A percentile compares a stretch with the other conserved stretches of the same genome.
Evolutionary conservation across 768 basidiomycete genomes (phyloP).

Genomic region (Psilocybe tampanensis): DNA sequence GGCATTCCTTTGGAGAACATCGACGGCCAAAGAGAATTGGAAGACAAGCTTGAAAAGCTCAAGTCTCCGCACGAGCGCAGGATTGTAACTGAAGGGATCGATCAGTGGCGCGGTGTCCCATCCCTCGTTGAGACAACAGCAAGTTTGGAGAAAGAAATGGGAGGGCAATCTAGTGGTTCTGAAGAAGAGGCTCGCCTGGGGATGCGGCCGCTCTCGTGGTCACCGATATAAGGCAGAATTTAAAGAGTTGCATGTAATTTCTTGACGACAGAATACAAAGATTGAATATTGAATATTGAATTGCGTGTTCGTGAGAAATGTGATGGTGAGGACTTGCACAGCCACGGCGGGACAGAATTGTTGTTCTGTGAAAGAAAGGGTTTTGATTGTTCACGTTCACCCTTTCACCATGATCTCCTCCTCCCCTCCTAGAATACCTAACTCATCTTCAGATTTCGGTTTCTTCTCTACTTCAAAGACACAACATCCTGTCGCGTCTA

Average conservation of each 20-base stretch:
- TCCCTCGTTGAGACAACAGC: too few species aligned
- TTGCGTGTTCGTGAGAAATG: conserved; percentile 1
- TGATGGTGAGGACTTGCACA: neutral
- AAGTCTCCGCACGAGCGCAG: too few species aligned
- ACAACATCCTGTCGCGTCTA: conserved; percentile 31
- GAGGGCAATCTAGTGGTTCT: too few species aligned
- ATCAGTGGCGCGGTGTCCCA: too few species aligned
- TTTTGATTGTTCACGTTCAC: neutral
- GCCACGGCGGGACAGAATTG: neutral
- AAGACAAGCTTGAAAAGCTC: too few species aligned
- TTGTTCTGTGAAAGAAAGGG: neutral
- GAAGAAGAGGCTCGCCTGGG: neutral
- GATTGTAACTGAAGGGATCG: too few species aligned
- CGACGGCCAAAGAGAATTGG: too few species aligned
- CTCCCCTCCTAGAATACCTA: conserved; percentile 3
- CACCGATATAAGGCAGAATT: neutral
- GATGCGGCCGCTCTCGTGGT: neutral
- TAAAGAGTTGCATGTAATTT: neutral
- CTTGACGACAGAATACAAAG: too few species aligned
- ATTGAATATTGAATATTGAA: neutral
- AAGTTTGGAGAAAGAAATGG: too few species aligned
- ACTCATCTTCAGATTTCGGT: conserved; percentile 21
- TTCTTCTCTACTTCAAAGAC: conserved; percentile 36
- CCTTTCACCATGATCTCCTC: conserved; percentile 22
- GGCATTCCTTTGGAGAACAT: too few species aligned